A percentile compares a stretch with the other conserved stretches of the same genome.
Evolutionary conservation across 352 stramenopile species (phyloP).

Genomic region (Pythium grandisporangium): DNA sequence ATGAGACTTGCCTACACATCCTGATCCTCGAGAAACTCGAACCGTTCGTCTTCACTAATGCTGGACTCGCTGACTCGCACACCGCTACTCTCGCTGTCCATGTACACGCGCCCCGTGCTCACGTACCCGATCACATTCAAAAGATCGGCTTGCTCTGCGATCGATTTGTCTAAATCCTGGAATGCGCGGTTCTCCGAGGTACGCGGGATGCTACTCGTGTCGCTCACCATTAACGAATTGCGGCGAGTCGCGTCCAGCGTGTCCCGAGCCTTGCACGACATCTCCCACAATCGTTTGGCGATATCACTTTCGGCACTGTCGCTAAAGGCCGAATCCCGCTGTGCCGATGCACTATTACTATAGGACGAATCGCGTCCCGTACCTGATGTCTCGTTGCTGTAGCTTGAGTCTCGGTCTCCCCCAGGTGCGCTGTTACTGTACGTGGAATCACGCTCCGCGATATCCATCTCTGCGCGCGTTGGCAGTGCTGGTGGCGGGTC

Average conservation of each 20-base stretch:
- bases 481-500: conserved; percentile 18
- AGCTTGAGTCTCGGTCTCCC: too few species aligned
- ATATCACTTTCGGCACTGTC: conserved; percentile 29
- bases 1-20: too few species aligned
- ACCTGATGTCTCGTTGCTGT: too few species aligned
- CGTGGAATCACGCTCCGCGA: conserved; percentile 1
- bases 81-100: conserved; percentile 48
- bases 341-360: neutral
- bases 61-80: conserved; percentile 56
- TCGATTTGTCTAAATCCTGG: conserved; percentile 61
- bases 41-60: conserved; percentile 43
- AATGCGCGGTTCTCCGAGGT: conserved; percentile 54
- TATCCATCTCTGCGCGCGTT: conserved; percentile 6
- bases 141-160: conserved; percentile 62
- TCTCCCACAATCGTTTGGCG: conserved; percentile 44
- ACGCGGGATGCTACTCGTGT: conserved; percentile 54
- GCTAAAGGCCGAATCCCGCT: neutral
- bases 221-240: conserved; percentile 73
- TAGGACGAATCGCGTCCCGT: neutral
- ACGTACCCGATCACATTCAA: conserved; percentile 71
- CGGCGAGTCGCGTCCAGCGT: conserved; percentile 51
- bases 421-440: neutral
- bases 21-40: conserved; percentile 32
- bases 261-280: conserved; percentile 53
- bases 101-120: conserved; percentile 64